Evolutionary conservation across 208 protist species (phyloP).

Genomic region (Naegleria fowleri): DNA sequence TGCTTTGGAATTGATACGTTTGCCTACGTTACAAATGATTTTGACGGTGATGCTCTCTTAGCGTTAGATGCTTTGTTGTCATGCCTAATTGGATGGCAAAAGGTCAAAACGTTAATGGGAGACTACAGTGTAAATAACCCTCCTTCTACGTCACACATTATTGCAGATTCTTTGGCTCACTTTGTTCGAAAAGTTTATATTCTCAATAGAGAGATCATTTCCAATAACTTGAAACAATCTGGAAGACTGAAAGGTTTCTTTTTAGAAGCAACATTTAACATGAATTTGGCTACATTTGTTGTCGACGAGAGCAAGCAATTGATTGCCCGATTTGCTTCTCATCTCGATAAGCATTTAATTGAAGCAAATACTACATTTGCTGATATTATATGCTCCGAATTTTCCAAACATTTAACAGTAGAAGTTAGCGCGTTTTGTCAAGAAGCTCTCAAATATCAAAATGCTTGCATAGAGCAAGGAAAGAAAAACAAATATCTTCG

Average conservation of each 20-base stretch:
- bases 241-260: not conserved
- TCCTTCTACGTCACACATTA: not conserved
- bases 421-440: not conserved
- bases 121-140: not conserved
- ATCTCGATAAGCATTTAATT: not conserved
- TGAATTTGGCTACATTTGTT: not conserved
- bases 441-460: not conserved
- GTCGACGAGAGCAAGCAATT: not conserved
- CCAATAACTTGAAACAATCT: not conserved
- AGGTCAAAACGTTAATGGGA: not conserved
- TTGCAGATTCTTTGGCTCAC: not conserved
- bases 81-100: not conserved
- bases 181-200: not conserved
- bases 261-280: not conserved
- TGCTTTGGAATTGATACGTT: not conserved
- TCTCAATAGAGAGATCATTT: not conserved
- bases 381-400: not conserved
- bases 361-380: not conserved
- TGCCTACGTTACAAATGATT: not conserved
- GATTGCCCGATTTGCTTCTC: not conserved
- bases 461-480: not conserved
- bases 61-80: not conserved
- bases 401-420: not conserved
- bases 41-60: not conserved
- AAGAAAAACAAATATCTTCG: not conserved